Percentiles rank a stretch among this genome's conserved stretches.
These are phyloP conservation scores for Penicillium brevicompactum DNA, from an alignment of 2,329 filamentous ascomycete genomes.

Conservation along the genomic window DNA sequence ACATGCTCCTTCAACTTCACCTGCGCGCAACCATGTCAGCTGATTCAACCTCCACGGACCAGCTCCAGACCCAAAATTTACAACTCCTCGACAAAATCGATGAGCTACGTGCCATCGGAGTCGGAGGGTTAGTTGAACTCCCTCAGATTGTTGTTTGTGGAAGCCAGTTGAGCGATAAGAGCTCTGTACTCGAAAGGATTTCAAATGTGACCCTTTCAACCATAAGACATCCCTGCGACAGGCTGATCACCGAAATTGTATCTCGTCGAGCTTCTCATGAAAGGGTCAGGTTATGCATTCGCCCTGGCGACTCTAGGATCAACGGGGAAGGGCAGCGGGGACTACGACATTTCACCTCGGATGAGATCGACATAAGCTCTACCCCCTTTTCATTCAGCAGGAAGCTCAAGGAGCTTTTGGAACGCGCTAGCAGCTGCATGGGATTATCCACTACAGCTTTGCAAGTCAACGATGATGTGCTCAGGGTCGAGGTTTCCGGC, in stretches of 20 bases:
- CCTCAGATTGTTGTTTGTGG: constrained; percentile 63
- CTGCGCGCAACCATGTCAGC: too few species aligned
- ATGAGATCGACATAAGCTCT: constrained; percentile 36
- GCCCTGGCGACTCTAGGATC: constrained; percentile 28
- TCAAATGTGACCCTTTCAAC: constrained; percentile 62
- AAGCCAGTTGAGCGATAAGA: constrained; percentile 64
- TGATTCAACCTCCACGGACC: constrained; percentile 2
- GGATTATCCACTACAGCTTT: constrained; percentile 52
- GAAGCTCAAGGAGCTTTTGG: constrained; percentile 58
- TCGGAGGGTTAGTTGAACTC: constrained; percentile 50
- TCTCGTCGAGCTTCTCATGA: constrained; percentile 54
- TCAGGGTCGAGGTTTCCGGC: constrained; percentile 62
- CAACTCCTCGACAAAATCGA: constrained; percentile 58
- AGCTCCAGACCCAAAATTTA: constrained; percentile 35
- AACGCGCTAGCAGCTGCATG: constrained; percentile 60
- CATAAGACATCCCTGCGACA: constrained; percentile 59
- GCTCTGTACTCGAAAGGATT: constrained; percentile 66
- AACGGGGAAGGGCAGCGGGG: constrained; percentile 10
- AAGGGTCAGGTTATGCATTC: constrained; percentile 51
- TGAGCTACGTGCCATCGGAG: constrained; percentile 53
- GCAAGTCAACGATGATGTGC: constrained; percentile 48
- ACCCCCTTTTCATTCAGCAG: constrained; percentile 57
- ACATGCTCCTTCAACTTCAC: too few species aligned
- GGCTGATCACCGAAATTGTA: constrained; percentile 63
- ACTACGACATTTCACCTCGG: constrained; percentile 52